phyloP scores from a whole-genome alignment of 306 rosid genomes.

The Geum urbanum region DNA sequence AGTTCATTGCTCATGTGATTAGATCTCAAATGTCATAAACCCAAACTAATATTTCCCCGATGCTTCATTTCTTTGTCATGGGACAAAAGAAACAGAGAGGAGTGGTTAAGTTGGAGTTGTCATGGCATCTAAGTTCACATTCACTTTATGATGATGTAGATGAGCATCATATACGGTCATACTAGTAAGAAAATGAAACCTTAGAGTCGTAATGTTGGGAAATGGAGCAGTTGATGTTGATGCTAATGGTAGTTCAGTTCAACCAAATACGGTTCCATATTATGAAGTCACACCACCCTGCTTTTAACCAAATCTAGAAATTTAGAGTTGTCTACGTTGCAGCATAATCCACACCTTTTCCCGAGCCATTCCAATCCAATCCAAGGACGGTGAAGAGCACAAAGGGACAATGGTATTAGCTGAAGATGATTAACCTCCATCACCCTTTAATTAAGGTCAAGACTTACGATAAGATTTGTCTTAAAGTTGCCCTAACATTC shows the following conservation, averaged over 20 bases:
- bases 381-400: slow-evolving; percentile 1
- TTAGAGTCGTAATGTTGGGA: not conserved
- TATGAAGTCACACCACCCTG: not conserved
- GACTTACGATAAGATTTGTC: no score
- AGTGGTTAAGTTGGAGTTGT: not conserved
- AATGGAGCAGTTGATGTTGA: slow-evolving; percentile 25
- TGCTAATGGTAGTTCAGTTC: slow-evolving; percentile 4
- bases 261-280: not conserved
- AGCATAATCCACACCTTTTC: slow-evolving; percentile 5
- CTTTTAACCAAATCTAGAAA: slow-evolving; percentile 25
- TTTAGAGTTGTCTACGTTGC: not conserved
- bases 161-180: slow-evolving; percentile 2
- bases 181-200: not conserved
- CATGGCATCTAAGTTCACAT: not conserved
- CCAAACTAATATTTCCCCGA: not conserved
- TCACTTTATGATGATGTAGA: slow-evolving; percentile 2
- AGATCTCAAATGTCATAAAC: not conserved
- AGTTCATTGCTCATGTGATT: not conserved
- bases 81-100: not conserved
- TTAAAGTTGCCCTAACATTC: no score
- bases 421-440: not conserved
- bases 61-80: not conserved
- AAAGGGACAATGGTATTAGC: slow-evolving; percentile 8
- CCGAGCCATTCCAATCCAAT: not conserved
- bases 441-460: no score